These are phyloP conservation scores for Rachicladosporium sp. DNA, from an alignment of 2,329 filamentous ascomycete species.

Conservation along the genomic window DNA sequence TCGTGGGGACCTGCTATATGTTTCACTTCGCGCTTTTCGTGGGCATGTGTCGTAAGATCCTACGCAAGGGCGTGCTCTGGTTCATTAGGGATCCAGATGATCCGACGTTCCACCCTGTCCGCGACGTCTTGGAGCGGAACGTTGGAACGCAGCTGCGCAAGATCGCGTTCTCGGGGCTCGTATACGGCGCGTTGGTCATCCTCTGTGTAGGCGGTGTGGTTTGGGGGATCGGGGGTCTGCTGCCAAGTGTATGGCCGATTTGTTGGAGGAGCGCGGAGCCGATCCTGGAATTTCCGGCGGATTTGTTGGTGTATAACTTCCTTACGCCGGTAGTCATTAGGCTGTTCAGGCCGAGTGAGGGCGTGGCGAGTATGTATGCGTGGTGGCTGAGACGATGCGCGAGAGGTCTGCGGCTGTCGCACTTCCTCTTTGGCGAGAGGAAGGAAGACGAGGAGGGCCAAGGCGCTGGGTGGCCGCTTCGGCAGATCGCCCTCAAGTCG, in stretches of 20 bases:
- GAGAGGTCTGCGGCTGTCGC: slow-evolving; percentile 64
- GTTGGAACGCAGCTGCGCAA: slow-evolving; percentile 89
- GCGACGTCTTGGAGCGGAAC: slow-evolving; percentile 87
- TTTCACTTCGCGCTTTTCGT: slow-evolving; percentile 98
- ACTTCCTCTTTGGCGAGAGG: slow-evolving; percentile 85
- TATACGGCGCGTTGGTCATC: slow-evolving; percentile 87
- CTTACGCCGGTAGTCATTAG: slow-evolving; percentile 78
- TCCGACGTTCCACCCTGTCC: slow-evolving; percentile 93
- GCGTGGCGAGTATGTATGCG: slow-evolving; percentile 70
- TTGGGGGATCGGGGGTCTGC: slow-evolving; percentile 65
- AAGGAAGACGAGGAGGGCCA: slow-evolving; percentile 69
- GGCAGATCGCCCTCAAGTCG: too few species aligned
- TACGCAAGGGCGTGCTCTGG: slow-evolving; percentile 89
- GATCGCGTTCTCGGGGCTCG: slow-evolving; percentile 88
- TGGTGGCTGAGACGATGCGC: slow-evolving; percentile 96
- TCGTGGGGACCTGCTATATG: slow-evolving; percentile 98
- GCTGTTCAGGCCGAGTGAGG: slow-evolving; percentile 74
- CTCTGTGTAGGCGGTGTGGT: slow-evolving; percentile 90
- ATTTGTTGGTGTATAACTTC: slow-evolving; percentile 94
- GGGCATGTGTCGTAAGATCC: slow-evolving; percentile 96
- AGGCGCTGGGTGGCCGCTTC: slow-evolving; percentile 7
- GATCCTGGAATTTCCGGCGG: slow-evolving; percentile 84
- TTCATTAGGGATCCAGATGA: slow-evolving; percentile 98
- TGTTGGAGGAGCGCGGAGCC: slow-evolving; percentile 90
- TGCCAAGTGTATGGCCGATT: slow-evolving; percentile 68